phyloP scores from a whole-genome alignment of 2,329 filamentous ascomycete genomes.

The Boeremia exigua region DNA sequence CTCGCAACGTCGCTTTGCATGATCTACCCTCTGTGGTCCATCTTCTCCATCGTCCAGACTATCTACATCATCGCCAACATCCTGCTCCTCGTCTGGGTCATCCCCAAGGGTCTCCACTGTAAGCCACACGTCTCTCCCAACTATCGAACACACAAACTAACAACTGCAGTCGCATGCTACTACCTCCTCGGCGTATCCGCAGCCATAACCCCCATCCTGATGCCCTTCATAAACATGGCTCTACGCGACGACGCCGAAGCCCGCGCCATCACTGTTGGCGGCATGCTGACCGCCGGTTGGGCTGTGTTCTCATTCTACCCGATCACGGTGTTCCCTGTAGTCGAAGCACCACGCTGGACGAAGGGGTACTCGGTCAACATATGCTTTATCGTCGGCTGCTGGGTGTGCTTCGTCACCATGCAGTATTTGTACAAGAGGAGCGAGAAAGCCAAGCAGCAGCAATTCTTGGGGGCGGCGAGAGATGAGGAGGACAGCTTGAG shows the following conservation, averaged over 20 bases:
- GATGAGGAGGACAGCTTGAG: slow-evolving; percentile 35
- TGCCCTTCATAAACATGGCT: slow-evolving; percentile 48
- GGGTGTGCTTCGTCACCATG: slow-evolving; percentile 50
- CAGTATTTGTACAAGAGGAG: slow-evolving; percentile 47
- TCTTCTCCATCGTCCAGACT: slow-evolving; percentile 52
- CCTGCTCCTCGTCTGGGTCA: slow-evolving; percentile 58
- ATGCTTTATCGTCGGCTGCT: slow-evolving; percentile 55
- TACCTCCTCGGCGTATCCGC: slow-evolving; percentile 46
- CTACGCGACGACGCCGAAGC: slow-evolving; percentile 55
- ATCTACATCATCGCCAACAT: slow-evolving; percentile 54
- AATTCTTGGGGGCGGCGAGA: slow-evolving; percentile 22
- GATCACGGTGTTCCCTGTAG: slow-evolving; percentile 43
- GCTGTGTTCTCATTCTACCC: slow-evolving; percentile 46
- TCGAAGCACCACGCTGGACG: slow-evolving; percentile 53
- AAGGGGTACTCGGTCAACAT: slow-evolving; percentile 58
- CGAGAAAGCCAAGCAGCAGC: slow-evolving; percentile 23
- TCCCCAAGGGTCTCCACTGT: slow-evolving; percentile 54
- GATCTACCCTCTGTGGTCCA: slow-evolving; percentile 58
- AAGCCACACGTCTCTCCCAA: slow-evolving; percentile 5
- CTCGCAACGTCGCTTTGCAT: slow-evolving; percentile 59
- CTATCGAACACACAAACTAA: slow-evolving; percentile 4
- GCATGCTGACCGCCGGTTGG: slow-evolving; percentile 51
- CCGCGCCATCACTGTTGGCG: slow-evolving; percentile 56
- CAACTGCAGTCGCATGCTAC: slow-evolving; percentile 38
- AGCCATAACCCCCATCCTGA: slow-evolving; percentile 44